These are phyloP conservation scores for Amphicarpaea edgeworthii DNA, from an alignment of 306 rosid genomes.

Conservation along the genomic window DNA sequence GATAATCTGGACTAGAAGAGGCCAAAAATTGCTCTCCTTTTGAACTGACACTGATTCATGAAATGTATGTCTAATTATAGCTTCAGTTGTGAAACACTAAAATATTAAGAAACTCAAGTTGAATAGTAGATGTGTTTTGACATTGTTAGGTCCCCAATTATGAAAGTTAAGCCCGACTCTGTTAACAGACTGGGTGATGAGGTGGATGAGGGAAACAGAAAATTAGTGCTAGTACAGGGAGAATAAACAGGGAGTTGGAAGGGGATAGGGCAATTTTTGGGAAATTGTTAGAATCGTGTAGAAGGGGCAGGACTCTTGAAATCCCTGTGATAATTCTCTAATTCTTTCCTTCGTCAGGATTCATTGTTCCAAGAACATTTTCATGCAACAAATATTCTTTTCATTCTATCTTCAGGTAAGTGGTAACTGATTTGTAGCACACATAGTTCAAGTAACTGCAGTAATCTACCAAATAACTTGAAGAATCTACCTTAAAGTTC, in stretches of 20 bases:
- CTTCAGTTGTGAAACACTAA: conserved; percentile 21
- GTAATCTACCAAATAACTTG: conserved; percentile 35
- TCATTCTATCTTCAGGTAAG: not conserved
- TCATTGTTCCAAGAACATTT: not conserved
- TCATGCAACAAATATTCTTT: not conserved
- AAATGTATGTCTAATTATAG: conserved; percentile 22
- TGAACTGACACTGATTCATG: conserved; percentile 65
- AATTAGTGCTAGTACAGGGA: not conserved
- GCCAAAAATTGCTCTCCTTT: conserved; percentile 75
- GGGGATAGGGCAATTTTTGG: not conserved
- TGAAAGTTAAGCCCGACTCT: not conserved
- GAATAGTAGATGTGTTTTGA: too few species aligned
- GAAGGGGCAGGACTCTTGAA: not conserved
- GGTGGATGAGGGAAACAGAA: not conserved
- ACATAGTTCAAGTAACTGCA: conserved; percentile 30
- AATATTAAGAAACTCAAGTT: conserved; percentile 35
- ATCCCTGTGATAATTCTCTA: not conserved
- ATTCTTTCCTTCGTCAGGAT: not conserved
- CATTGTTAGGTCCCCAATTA: too few species aligned
- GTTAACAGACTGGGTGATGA: not conserved
- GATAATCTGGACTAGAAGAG: conserved; percentile 77
- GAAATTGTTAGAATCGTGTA: too few species aligned
- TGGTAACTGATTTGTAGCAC: conserved; percentile 4
- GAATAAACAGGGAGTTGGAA: not conserved
- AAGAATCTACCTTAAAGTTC: conserved; percentile 69